Conservation (phyloP, 192 early-diverging fungal species). For the Gaertneriomyces sp. region DNA sequence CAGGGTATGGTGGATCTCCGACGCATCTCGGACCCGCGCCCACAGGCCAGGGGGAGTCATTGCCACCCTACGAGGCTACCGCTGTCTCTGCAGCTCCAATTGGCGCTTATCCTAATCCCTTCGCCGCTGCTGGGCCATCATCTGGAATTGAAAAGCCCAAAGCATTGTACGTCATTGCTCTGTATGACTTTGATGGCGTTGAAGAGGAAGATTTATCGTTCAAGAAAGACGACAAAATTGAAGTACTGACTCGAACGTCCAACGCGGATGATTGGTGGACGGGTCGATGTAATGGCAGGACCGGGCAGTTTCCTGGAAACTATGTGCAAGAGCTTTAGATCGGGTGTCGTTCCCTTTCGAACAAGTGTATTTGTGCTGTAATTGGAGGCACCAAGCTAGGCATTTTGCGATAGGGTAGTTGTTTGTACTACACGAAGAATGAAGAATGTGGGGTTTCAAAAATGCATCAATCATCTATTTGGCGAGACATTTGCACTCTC, state of each 20-base stretch:
- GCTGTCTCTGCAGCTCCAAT: background rate
- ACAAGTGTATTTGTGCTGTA: too few species aligned
- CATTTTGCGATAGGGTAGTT: too few species aligned
- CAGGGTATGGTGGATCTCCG: conserved; percentile 13
- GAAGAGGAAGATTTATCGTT: conserved; percentile 80
- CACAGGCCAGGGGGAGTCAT: background rate
- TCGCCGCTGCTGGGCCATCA: conserved; percentile 6
- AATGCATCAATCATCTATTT: too few species aligned
- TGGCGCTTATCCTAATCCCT: conserved; percentile 6
- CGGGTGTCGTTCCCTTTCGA: too few species aligned
- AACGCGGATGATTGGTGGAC: conserved; percentile 78
- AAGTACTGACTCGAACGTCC: conserved; percentile 65
- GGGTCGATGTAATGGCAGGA: conserved; percentile 52
- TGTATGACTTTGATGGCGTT: conserved; percentile 82
- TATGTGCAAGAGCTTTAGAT: conserved; percentile 12
- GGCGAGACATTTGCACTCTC: too few species aligned
- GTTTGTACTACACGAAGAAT: too few species aligned
- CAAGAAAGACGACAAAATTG: conserved; percentile 81
- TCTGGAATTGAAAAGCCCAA: background rate
- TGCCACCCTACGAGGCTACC: conserved; percentile 4
- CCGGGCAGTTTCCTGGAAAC: conserved; percentile 68
- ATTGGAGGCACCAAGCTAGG: too few species aligned
- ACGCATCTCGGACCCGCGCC: background rate
- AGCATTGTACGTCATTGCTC: conserved; percentile 56
- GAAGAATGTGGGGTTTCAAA: too few species aligned